These are phyloP conservation scores for Verbena officinalis DNA, from an alignment of 257 asterid genomes.

Conservation along the genomic window DNA sequence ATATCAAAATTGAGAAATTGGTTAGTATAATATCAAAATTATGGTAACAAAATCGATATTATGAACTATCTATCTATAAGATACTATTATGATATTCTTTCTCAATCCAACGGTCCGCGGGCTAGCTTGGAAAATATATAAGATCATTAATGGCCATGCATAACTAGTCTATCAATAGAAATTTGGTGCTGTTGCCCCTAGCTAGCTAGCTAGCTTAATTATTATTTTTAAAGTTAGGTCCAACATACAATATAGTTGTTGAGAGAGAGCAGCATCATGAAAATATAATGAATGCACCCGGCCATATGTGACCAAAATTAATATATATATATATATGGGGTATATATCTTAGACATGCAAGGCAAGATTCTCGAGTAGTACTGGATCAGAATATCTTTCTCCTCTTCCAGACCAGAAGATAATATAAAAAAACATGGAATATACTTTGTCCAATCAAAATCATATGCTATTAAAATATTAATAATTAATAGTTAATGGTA, in stretches of 20 bases:
- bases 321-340: conserved; percentile 6
- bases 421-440: conserved; percentile 38
- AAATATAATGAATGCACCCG: neutral
- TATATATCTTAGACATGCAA: conserved; percentile 40
- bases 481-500: too few relatives aligned
- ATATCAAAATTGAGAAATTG: too few relatives aligned
- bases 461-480: too few relatives aligned
- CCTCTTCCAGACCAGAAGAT: conserved; percentile 35
- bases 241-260: conserved; percentile 15
- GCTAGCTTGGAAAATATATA: neutral
- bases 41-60: too few relatives aligned
- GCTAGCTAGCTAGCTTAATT: too few relatives aligned
- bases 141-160: neutral
- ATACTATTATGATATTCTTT: too few relatives aligned
- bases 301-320: conserved; percentile 21
- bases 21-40: too few relatives aligned
- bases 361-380: conserved; percentile 51
- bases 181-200: too few relatives aligned
- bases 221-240: neutral
- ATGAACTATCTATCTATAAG: too few relatives aligned
- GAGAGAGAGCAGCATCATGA: neutral
- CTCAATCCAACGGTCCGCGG: neutral
- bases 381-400: conserved; percentile 41
- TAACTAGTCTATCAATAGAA: too few relatives aligned
- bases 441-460: conserved; percentile 40